These are phyloP conservation scores for Neoascochyta sp. DNA, from an alignment of 2,329 filamentous ascomycete species.

Conservation along the genomic window DNA sequence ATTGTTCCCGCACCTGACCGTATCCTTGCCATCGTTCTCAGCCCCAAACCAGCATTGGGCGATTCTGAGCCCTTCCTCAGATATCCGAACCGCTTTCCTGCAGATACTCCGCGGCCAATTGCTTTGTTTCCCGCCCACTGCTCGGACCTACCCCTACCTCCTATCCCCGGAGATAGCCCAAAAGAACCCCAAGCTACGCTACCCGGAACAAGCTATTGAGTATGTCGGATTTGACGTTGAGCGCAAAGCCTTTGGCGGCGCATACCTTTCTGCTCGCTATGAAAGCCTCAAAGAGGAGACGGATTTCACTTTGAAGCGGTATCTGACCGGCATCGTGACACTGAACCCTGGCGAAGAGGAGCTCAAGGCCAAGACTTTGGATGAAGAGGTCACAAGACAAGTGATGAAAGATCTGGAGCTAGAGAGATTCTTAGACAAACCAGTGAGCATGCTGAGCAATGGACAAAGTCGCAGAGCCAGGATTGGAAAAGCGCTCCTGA, in stretches of 20 bases:
- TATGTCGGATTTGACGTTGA: constrained; percentile 90
- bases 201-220: constrained; percentile 66
- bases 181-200: constrained; percentile 52
- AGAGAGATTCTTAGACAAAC: constrained; percentile 67
- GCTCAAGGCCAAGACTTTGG: constrained; percentile 46
- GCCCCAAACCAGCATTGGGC: constrained; percentile 66
- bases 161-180: constrained; percentile 57
- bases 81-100: constrained; percentile 78
- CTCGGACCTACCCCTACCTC: constrained; percentile 76
- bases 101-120: constrained; percentile 73
- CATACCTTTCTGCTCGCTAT: constrained; percentile 85
- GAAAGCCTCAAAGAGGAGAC: constrained; percentile 82
- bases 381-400: constrained; percentile 50
- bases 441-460: constrained; percentile 87
- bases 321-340: constrained; percentile 75
- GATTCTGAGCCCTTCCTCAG: constrained; percentile 72
- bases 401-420: constrained; percentile 70
- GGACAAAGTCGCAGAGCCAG: constrained; percentile 83
- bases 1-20: constrained; percentile 67
- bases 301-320: constrained; percentile 81
- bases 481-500: constrained; percentile 81
- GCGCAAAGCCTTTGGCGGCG: constrained; percentile 55
- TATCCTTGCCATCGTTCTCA: constrained; percentile 62
- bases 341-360: constrained; percentile 65
- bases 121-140: constrained; percentile 69